Percentiles rank a stretch among this genome's conserved stretches.
Evolutionary conservation across 805 yeast genomes (phyloP).

Genomic region (Peterozyma toletana): DNA sequence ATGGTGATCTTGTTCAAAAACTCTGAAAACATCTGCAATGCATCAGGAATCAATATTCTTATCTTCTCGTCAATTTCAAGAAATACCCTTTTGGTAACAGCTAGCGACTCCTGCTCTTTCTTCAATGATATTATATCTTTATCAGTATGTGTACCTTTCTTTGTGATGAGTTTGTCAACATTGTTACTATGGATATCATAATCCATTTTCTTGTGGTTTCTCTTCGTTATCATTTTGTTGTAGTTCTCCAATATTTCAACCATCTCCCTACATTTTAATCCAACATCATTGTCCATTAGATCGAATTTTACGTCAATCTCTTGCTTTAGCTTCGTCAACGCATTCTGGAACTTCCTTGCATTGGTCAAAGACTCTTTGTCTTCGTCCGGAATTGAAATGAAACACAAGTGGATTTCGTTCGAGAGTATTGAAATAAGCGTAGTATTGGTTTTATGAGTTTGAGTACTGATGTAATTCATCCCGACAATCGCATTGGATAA

Average conservation of each 20-base stretch:
- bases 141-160: conserved; percentile 23
- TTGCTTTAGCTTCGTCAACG: conserved; percentile 17
- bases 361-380: conserved; percentile 22
- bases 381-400: conserved; percentile 8
- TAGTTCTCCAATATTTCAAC: conserved; percentile 25
- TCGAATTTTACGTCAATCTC: conserved; percentile 16
- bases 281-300: conserved; percentile 19
- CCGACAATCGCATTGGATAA: conserved; percentile 34
- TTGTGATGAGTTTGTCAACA: conserved; percentile 29
- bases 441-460: conserved; percentile 5
- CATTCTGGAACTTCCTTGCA: conserved; percentile 18
- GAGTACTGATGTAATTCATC: conserved; percentile 27
- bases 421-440: too few relatives aligned
- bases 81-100: conserved; percentile 23
- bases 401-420: too few relatives aligned
- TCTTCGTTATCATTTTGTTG: conserved; percentile 32
- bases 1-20: conserved; percentile 35
- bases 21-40: conserved; percentile 37
- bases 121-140: conserved; percentile 30
- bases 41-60: conserved; percentile 38
- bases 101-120: conserved; percentile 21
- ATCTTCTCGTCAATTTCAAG: conserved; percentile 30
- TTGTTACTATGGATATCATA: conserved; percentile 29
- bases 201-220: conserved; percentile 35
- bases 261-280: conserved; percentile 31